A percentile compares a stretch with the other conserved stretches of the same genome.
Evolutionary conservation across 768 basidiomycete genomes (phyloP).

Genomic region (Suillus weaverae): DNA sequence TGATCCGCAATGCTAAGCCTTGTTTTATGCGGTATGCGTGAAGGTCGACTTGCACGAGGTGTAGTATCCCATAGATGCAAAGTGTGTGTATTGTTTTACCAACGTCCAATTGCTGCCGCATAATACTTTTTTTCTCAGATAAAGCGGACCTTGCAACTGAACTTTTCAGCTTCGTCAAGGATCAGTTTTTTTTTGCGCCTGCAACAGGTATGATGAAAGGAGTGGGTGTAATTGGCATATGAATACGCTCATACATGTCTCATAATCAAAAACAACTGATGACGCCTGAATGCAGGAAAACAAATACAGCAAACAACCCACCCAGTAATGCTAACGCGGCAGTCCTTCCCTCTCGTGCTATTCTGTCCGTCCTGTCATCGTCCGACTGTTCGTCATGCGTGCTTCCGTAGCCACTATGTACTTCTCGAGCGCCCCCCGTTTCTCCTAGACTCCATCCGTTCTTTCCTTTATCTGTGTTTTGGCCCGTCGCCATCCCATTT

Average conservation of each 20-base stretch:
- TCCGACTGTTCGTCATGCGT: background rate
- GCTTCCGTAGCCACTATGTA: background rate
- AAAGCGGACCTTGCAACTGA: background rate
- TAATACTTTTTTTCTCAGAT: background rate
- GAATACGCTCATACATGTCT: background rate
- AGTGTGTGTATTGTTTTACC: background rate
- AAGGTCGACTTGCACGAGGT: background rate
- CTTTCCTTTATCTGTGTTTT: background rate
- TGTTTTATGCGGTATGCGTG: constrained; percentile 2
- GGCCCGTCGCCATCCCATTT: background rate
- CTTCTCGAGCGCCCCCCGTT: background rate
- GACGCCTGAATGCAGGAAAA: constrained; percentile 3
- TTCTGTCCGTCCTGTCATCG: background rate
- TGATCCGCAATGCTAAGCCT: background rate
- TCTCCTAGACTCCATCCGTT: background rate
- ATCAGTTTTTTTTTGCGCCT: background rate
- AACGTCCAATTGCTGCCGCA: background rate
- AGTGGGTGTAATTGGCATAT: background rate
- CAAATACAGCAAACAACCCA: constrained; percentile 2
- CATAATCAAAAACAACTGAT: constrained; percentile 1
- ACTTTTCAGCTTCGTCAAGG: background rate
- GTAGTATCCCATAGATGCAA: background rate
- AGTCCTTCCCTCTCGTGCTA: constrained; percentile 4
- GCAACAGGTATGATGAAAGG: background rate
- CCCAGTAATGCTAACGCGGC: constrained; percentile 1